phyloP scores from a whole-genome alignment of 768 basidiomycete genomes.

The Strobilomyces echinocephalus region DNA sequence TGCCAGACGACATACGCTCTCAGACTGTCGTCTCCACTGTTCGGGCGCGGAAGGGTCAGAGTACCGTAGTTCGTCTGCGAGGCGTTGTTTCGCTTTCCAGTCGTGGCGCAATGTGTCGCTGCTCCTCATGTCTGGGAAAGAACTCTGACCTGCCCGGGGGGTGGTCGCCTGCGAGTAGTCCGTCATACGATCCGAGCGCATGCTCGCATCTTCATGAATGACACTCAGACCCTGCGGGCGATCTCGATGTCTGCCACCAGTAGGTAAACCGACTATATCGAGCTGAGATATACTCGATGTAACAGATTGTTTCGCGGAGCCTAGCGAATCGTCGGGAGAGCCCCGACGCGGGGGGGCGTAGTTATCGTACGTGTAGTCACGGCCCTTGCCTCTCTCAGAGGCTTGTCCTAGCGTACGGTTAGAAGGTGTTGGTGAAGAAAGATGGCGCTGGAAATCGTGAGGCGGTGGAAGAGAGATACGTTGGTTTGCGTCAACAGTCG shows the following conservation, averaged over 20 bases:
- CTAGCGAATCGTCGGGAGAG: conserved; percentile 27
- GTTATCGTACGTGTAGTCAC: conserved; percentile 24
- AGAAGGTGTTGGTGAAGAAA: conserved; percentile 28
- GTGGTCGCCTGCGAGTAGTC: conserved; percentile 22
- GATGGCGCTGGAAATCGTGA: conserved; percentile 37
- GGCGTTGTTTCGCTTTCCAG: conserved; percentile 22
- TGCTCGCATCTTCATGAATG: conserved; percentile 31
- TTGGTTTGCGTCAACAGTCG: conserved; percentile 35
- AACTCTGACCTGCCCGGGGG: conserved; percentile 15
- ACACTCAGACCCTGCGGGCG: conserved; percentile 25
- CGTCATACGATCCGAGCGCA: conserved; percentile 22
- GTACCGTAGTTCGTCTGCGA: conserved; percentile 34
- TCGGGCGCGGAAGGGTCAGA: conserved; percentile 30
- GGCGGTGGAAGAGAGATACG: conserved; percentile 48
- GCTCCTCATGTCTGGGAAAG: conserved; percentile 14
- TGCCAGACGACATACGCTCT: conserved; percentile 12
- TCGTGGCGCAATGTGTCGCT: conserved; percentile 17
- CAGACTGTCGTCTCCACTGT: conserved; percentile 28
- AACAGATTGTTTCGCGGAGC: conserved; percentile 27
- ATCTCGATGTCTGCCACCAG: conserved; percentile 16
- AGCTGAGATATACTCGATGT: conserved; percentile 32
- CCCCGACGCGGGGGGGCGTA: conserved; percentile 17
- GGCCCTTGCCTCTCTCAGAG: conserved; percentile 18
- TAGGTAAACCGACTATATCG: conserved; percentile 28
- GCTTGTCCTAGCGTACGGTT: conserved; percentile 17